phyloP scores from a whole-genome alignment of 257 asterid species.

The Nicotiana undulata region DNA sequence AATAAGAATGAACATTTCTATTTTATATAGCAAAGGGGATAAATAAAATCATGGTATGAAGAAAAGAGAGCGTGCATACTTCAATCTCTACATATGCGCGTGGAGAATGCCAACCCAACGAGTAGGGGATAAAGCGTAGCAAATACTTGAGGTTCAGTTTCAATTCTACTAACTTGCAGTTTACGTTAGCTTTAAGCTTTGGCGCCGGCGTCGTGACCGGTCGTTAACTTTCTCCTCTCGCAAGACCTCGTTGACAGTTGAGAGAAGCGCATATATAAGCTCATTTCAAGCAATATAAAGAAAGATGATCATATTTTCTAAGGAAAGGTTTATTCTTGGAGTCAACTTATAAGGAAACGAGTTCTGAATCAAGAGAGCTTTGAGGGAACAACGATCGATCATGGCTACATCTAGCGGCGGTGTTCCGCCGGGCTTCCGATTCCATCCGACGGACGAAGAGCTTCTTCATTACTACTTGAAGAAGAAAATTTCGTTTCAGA shows the following conservation, averaged over 20 bases:
- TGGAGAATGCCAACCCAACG: not conserved
- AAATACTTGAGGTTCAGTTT: not conserved
- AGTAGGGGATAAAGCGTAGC: not conserved
- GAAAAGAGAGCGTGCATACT: not conserved
- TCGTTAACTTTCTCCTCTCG: constrained; percentile 53
- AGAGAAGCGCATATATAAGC: not conserved
- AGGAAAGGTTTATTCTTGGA: too few relatives aligned
- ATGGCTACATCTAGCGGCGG: constrained; percentile 34
- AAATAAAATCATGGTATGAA: not conserved
- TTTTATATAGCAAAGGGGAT: too few relatives aligned
- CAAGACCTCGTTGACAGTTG: constrained; percentile 28
- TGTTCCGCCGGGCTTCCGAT: constrained; percentile 90
- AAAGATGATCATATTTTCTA: not conserved
- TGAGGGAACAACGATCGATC: too few relatives aligned
- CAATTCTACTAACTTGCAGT: constrained; percentile 21
- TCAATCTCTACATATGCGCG: constrained; percentile 7
- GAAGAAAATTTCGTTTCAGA: constrained; percentile 76
- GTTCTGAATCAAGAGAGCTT: too few relatives aligned
- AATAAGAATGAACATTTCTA: too few relatives aligned
- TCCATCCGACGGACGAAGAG: constrained; percentile 94
- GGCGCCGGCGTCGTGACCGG: constrained; percentile 84
- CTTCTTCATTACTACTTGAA: constrained; percentile 81
- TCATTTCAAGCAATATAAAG: not conserved
- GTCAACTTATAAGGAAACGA: too few relatives aligned
- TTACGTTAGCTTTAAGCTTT: constrained; percentile 58